These are phyloP conservation scores for Pachysandra terminalis DNA, from an alignment of 164 flowering plant genomes.

Conservation along the genomic window DNA sequence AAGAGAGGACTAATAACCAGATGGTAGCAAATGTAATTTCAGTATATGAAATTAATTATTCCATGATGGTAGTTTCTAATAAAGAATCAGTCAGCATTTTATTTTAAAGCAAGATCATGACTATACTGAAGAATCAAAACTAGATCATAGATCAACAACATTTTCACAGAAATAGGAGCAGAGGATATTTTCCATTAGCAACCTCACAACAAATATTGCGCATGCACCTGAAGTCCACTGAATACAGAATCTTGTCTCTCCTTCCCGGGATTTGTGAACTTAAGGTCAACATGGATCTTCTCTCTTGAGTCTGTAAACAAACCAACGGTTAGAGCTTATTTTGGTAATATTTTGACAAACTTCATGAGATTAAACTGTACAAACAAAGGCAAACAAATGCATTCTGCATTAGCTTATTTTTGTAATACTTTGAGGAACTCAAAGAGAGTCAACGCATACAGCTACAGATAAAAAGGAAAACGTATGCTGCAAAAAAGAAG, in stretches of 20 bases:
- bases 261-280: constrained; percentile 90
- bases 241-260: constrained; percentile 99
- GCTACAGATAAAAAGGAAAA: not conserved
- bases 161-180: not conserved
- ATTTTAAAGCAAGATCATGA: not conserved
- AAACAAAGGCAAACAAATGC: too few relatives aligned
- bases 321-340: not conserved
- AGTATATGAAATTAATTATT: too few relatives aligned
- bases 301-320: constrained; percentile 48
- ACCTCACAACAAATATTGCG: constrained; percentile 16
- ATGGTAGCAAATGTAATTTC: too few relatives aligned
- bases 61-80: too few relatives aligned
- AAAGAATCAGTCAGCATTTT: too few relatives aligned
- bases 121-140: not conserved
- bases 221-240: constrained; percentile 84
- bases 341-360: not conserved
- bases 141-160: constrained; percentile 2
- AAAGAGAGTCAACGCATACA: not conserved
- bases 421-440: not conserved
- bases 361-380: not conserved
- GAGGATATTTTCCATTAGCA: constrained; percentile 6
- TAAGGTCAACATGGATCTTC: constrained; percentile 59
- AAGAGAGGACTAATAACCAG: too few relatives aligned
- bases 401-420: not conserved
- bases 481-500: not conserved